Base-by-base conservation (phyloP, 768 basidiomycete genomes). In the Pleurotus salmoneostramineus region DNA sequence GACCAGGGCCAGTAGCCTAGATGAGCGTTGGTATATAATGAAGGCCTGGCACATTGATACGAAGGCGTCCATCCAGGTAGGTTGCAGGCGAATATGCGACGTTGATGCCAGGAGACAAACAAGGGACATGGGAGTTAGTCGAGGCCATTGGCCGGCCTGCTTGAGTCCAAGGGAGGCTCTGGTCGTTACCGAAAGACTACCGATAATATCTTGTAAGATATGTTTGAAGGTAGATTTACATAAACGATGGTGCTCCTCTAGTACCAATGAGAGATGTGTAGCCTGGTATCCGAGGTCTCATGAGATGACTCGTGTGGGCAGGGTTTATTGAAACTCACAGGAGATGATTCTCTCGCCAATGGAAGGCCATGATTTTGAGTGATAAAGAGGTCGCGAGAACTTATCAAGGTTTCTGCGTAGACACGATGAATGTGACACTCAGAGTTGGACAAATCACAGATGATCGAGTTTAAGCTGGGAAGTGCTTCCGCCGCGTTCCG, bases 1-100 rank as follows among this genome's bases (percentile, higher is more conserved):
- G 10, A 58, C 60, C 31, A 73, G 56, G 7, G 58, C 59, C 54
- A 75, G 54, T n/a, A 78, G 50, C 37, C 77, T 69, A 27, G 70
- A 68, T 15, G 75, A 64, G 49, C 72, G 73, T 35, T 80, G 78
- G 27, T 72, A 66, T 12, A 66, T 61, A 1, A 79, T 59, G 5
- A 68, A 57, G 2, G 64, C 60, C 46, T 68, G 60, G 5, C 70
- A 67, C n/a, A 78, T 56, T 12, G 8, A 15, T 11, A 66, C 59
- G 14, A 80, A 60, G 58, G 57, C 65, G 12, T 56, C 34, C 50
- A 59, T 56, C 78, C 79, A 80, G 10, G 60, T 21, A 1, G 52
- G 21, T 1, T 67, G 42, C 17, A 72, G 50, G 5, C 1, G 12
- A 3, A 33, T 61, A 0, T 35, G 17, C 3, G 68, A 67, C 5